Evolutionary conservation across 495 filamentous ascomycete species (phyloP).

Genomic region (Neurospora sp.): DNA sequence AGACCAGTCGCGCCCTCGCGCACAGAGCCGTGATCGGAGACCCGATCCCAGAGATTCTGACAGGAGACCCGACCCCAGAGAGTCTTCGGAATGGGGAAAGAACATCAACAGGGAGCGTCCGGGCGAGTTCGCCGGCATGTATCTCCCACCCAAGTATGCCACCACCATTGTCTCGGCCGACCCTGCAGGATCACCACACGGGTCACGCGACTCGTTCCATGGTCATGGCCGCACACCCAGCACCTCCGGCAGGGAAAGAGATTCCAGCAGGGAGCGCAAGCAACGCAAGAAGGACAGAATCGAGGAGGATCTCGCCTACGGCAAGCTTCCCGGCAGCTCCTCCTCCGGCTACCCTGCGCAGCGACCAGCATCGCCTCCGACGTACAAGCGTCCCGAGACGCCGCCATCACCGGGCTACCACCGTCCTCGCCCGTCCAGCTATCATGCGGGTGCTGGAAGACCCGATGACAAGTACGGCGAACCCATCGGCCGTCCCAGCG

Average conservation of each 20-base stretch:
- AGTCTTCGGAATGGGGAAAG: conserved; percentile 5
- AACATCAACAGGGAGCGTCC: conserved; percentile 5
- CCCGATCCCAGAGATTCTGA: neutral
- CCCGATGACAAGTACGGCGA: neutral
- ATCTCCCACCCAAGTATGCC: conserved; percentile 19
- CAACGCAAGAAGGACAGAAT: conserved; percentile 27
- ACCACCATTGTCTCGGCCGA: conserved; percentile 11
- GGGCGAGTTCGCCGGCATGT: conserved; percentile 6
- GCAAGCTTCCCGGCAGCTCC: conserved; percentile 16
- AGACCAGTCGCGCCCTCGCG: neutral
- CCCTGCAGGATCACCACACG: conserved; percentile 10
- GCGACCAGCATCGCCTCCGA: conserved; percentile 8
- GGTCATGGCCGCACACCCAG: conserved; percentile 15
- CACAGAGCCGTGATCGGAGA: conserved; percentile 3
- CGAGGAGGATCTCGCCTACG: conserved; percentile 39
- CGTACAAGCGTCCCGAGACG: conserved; percentile 19
- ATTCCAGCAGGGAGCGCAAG: conserved; percentile 18
- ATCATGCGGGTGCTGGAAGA: neutral
- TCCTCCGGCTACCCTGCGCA: conserved; percentile 1
- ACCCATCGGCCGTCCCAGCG: conserved; percentile 15
- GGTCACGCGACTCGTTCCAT: conserved; percentile 24
- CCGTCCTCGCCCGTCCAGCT: neutral
- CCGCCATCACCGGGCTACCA: conserved; percentile 20
- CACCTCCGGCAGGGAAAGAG: conserved; percentile 16
- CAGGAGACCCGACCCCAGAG: neutral